phyloP scores from a whole-genome alignment of 805 yeast genomes.

The Pichia exigua region DNA sequence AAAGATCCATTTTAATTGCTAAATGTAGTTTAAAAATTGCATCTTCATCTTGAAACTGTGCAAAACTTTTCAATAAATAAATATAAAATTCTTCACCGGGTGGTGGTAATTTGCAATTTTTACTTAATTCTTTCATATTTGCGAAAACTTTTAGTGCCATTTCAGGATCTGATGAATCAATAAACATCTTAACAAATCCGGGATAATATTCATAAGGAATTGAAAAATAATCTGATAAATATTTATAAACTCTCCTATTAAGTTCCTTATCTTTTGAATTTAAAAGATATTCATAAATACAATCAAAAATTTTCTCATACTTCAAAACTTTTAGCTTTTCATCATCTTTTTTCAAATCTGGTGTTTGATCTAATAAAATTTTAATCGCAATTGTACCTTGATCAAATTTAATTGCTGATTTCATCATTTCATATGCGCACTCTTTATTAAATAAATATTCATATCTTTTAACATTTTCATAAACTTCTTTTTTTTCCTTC shows the following conservation, averaged over 20 bases:
- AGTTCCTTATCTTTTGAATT: constrained; percentile 21
- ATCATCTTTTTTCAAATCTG: constrained; percentile 29
- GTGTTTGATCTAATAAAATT: constrained; percentile 14
- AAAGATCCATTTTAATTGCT: constrained; percentile 53
- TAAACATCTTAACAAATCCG: constrained; percentile 51
- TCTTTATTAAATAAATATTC: constrained; percentile 31
- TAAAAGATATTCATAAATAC: constrained; percentile 8
- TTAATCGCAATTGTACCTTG: constrained; percentile 11
- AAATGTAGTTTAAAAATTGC: constrained; percentile 62
- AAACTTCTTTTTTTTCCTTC: constrained; percentile 24
- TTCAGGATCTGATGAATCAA: constrained; percentile 46
- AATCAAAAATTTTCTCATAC: constrained; percentile 16
- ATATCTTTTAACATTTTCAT: constrained; percentile 36
- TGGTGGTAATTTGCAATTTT: constrained; percentile 43
- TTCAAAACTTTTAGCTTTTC: constrained; percentile 15
- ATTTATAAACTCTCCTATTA: constrained; percentile 54
- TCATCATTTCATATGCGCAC: constrained; percentile 33
- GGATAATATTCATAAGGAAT: constrained; percentile 53
- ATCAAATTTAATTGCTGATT: constrained; percentile 9
- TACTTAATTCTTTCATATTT: constrained; percentile 47
- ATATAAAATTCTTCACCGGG: constrained; percentile 51
- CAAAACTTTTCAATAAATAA: constrained; percentile 54
- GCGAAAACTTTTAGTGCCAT: constrained; percentile 58
- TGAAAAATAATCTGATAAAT: constrained; percentile 44
- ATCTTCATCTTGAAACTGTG: constrained; percentile 48